Percentiles rank a stretch among this genome's conserved stretches.
Conservation (phyloP, 2,329 filamentous ascomycete genomes). For the Claviceps monticola region DNA sequence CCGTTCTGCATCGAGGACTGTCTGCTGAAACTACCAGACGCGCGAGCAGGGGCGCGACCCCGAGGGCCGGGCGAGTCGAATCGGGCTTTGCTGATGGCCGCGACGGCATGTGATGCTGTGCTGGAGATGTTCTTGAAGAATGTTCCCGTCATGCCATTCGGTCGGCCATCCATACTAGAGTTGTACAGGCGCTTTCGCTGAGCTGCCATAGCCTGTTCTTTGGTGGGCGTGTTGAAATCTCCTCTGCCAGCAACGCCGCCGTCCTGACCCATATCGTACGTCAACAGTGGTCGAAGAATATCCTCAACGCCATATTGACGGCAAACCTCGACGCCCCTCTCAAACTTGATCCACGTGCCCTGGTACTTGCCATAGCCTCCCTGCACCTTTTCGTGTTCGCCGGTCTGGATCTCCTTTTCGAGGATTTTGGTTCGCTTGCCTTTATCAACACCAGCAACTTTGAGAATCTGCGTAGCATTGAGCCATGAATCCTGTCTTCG, state of each 20-base stretch:
- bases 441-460: constrained; percentile 94
- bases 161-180: constrained; percentile 47
- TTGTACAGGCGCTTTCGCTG: constrained; percentile 88
- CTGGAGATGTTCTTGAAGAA: constrained; percentile 97
- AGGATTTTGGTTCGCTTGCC: constrained; percentile 95
- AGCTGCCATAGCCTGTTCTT: constrained; percentile 96
- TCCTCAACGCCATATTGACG: constrained; percentile 68
- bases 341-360: constrained; percentile 95
- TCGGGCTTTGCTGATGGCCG: constrained; percentile 90
- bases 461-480: constrained; percentile 96
- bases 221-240: constrained; percentile 84
- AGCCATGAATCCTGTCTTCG: constrained; percentile 89
- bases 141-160: constrained; percentile 59
- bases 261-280: constrained; percentile 68
- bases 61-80: constrained; percentile 76
- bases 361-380: constrained; percentile 98
- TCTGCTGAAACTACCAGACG: constrained; percentile 57
- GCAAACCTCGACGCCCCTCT: constrained; percentile 84
- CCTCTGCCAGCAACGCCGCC: constrained; percentile 58
- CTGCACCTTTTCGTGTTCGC: constrained; percentile 96
- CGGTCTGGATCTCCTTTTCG: constrained; percentile 92
- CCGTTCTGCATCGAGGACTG: constrained; percentile 59
- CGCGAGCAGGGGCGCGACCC: constrained; percentile 47
- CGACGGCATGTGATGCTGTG: constrained; percentile 83
- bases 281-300: constrained; percentile 56